phyloP scores from a whole-genome alignment of 2,329 filamentous ascomycete genomes.

The Talaromyces sp. region DNA sequence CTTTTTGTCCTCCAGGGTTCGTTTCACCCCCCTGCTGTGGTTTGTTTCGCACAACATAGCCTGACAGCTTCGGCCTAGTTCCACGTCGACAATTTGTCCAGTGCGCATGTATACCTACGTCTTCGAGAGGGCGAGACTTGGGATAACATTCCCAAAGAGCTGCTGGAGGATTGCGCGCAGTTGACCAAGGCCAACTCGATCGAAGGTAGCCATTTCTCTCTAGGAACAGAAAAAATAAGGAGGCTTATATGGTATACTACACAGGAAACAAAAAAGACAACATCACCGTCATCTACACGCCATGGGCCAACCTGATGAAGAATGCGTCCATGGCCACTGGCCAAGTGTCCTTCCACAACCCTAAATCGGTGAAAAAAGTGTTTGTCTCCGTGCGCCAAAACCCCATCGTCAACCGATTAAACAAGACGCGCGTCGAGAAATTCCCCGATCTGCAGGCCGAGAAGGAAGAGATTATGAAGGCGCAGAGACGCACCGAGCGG shows the following conservation, averaged over 20 bases:
- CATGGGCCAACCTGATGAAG: slow-evolving; percentile 94
- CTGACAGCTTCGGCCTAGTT: slow-evolving; percentile 54
- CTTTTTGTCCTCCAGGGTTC: slow-evolving; percentile 10
- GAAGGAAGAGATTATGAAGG: slow-evolving; percentile 68
- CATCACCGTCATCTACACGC: slow-evolving; percentile 92
- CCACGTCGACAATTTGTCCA: slow-evolving; percentile 95
- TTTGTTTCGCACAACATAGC: slow-evolving; percentile 1
- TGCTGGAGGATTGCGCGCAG: slow-evolving; percentile 87
- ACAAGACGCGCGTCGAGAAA: slow-evolving; percentile 90
- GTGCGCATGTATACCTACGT: slow-evolving; percentile 91
- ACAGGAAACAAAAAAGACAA: slow-evolving; percentile 98
- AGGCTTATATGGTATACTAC: neutral
- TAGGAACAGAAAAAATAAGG: neutral
- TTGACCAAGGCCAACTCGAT: slow-evolving; percentile 98
- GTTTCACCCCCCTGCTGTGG: slow-evolving; percentile 1
- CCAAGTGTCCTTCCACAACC: slow-evolving; percentile 91
- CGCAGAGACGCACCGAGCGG: slow-evolving; percentile 64
- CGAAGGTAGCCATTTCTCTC: slow-evolving; percentile 57
- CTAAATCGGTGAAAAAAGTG: slow-evolving; percentile 73
- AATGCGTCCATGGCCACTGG: slow-evolving; percentile 93
- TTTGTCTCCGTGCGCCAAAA: slow-evolving; percentile 80
- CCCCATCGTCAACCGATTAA: slow-evolving; percentile 89
- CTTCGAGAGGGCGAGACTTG: slow-evolving; percentile 73
- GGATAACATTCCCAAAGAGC: slow-evolving; percentile 70
- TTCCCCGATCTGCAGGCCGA: slow-evolving; percentile 79